Evolutionary conservation across 1,284 basidiomycete species (phyloP).

Genomic region (Ceratobasidium sp.): DNA sequence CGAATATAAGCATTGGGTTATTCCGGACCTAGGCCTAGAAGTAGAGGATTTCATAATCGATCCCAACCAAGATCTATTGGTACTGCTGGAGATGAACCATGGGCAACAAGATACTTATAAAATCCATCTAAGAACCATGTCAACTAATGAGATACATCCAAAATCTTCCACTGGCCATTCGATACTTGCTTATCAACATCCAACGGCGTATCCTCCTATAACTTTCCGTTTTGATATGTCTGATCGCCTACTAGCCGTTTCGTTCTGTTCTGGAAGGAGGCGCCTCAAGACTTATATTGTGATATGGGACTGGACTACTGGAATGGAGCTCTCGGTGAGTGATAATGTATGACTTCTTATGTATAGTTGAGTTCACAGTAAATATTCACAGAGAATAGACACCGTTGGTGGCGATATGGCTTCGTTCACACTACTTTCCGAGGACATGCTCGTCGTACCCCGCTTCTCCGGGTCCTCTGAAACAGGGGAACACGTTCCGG

Average conservation of each 20-base stretch:
- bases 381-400: conserved; percentile 14
- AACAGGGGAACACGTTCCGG: not conserved
- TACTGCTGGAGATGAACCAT: conserved; percentile 13
- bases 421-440: conserved; percentile 30
- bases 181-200: conserved; percentile 8
- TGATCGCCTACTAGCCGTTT: not conserved
- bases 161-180: conserved; percentile 6
- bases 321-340: conserved; percentile 27
- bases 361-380: not conserved
- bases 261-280: conserved; percentile 21
- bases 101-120: not conserved
- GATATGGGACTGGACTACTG: conserved; percentile 42
- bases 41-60: conserved; percentile 29
- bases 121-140: conserved; percentile 26
- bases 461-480: not conserved
- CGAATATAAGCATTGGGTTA: conserved; percentile 20
- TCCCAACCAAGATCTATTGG: conserved; percentile 30
- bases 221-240: not conserved
- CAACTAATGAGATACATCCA: conserved; percentile 22
- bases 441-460: conserved; percentile 8
- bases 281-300: conserved; percentile 10
- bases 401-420: not conserved
- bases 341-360: not conserved
- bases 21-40: conserved; percentile 28
- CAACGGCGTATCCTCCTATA: conserved; percentile 1